These are phyloP conservation scores for Lactarius hengduanensis DNA, from an alignment of 768 basidiomycete genomes.

Conservation along the genomic window DNA sequence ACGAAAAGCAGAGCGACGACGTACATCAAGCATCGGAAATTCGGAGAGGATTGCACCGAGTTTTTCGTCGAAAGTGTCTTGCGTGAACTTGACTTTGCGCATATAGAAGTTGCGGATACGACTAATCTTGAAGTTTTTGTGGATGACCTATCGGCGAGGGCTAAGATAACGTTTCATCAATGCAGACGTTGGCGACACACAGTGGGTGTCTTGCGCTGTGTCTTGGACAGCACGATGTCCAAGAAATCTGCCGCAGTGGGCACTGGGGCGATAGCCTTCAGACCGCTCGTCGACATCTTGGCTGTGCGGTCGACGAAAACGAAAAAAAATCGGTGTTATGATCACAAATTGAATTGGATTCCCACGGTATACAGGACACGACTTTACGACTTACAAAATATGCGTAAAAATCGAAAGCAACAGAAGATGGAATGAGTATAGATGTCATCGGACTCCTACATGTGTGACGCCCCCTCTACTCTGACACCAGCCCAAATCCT, in stretches of 20 bases:
- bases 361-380: conserved; percentile 14
- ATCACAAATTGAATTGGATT: conserved; percentile 7
- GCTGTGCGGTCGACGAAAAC: too few species aligned
- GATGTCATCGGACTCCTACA: conserved; percentile 8
- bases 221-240: conserved; percentile 91
- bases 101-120: conserved; percentile 98
- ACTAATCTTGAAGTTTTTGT: conserved; percentile 99
- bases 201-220: conserved; percentile 96
- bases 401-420: conserved; percentile 16
- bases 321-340: neutral
- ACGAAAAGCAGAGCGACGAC: conserved; percentile 36
- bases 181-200: conserved; percentile 42
- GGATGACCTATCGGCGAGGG: conserved; percentile 68
- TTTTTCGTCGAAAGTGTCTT: conserved; percentile 96
- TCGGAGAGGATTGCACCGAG: conserved; percentile 89
- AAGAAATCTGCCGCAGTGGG: conserved; percentile 94
- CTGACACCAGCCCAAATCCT: conserved; percentile 2
- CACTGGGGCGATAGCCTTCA: conserved; percentile 98
- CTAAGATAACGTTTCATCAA: neutral
- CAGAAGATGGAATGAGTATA: conserved; percentile 11
- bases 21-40: conserved; percentile 95
- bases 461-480: conserved; percentile 5
- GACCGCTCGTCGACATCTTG: conserved; percentile 77
- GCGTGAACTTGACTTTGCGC: conserved; percentile 99
- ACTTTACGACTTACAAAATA: conserved; percentile 2